Percentiles rank a stretch among this genome's conserved stretches.
Evolutionary conservation across 2,329 filamentous ascomycete genomes (phyloP).

Genomic region (Biscogniauxia sp.): DNA sequence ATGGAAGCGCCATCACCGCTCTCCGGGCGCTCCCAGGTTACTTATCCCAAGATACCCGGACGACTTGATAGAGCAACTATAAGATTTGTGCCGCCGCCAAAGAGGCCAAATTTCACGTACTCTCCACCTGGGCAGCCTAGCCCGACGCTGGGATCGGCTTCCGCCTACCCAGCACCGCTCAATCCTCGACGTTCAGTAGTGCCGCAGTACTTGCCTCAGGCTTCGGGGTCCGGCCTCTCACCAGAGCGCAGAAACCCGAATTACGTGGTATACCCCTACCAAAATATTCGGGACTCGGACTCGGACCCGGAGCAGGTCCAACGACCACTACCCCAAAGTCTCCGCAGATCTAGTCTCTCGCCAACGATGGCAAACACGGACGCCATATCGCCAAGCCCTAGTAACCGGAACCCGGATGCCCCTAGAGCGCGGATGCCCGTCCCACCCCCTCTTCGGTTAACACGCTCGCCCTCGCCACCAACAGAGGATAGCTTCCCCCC

Average conservation of each 20-base stretch:
- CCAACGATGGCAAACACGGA: neutral
- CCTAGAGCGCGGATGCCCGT: neutral
- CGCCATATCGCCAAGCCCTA: neutral
- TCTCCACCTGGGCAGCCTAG: conserved; percentile 41
- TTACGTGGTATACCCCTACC: conserved; percentile 19
- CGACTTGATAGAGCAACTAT: conserved; percentile 28
- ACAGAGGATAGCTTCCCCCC: conserved; percentile 5
- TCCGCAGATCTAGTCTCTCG: neutral
- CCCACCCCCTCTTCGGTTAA: neutral
- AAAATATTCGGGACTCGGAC: conserved; percentile 1
- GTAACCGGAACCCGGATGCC: neutral
- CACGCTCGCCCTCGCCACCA: conserved; percentile 13
- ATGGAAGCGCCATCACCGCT: conserved; percentile 43
- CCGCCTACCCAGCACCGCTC: conserved; percentile 27
- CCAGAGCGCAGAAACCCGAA: conserved; percentile 18
- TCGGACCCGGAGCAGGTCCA: neutral
- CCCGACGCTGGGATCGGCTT: conserved; percentile 39
- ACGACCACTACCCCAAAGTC: neutral
- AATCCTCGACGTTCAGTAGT: conserved; percentile 19
- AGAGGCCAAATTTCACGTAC: conserved; percentile 30
- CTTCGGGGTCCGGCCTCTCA: conserved; percentile 27
- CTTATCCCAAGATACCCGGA: conserved; percentile 30
- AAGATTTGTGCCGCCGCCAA: conserved; percentile 34
- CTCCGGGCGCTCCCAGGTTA: conserved; percentile 33
- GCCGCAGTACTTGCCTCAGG: conserved; percentile 14